Evolutionary conservation across 2,329 filamentous ascomycete genomes (phyloP).

Genomic region (Ophiocordyceps camponoti-saundersi): DNA sequence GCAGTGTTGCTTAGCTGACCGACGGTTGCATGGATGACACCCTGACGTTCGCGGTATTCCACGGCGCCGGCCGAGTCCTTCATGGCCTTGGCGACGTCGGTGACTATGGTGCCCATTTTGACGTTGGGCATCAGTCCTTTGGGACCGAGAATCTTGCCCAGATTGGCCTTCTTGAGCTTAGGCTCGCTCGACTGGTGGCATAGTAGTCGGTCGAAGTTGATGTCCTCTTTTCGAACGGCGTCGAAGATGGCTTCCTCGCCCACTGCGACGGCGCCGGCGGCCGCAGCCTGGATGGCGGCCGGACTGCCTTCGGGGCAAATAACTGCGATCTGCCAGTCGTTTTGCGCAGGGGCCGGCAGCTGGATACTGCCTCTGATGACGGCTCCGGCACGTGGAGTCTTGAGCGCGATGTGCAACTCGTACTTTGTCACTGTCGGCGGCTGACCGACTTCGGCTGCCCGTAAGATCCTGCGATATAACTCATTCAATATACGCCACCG

Average conservation of each 20-base stretch:
- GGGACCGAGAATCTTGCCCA: conserved; percentile 74
- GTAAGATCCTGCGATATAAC: conserved; percentile 54
- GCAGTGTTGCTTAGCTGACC: conserved; percentile 83
- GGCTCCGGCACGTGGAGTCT: conserved; percentile 70
- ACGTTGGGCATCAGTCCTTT: conserved; percentile 81
- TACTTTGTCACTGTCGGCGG: conserved; percentile 64
- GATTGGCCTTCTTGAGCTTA: conserved; percentile 62
- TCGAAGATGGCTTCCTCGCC: conserved; percentile 80
- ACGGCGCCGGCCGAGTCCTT: conserved; percentile 69
- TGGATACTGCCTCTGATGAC: conserved; percentile 76
- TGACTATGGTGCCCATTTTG: conserved; percentile 79
- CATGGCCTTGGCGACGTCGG: conserved; percentile 58
- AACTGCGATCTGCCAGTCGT: conserved; percentile 76
- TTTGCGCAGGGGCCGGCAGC: conserved; percentile 79
- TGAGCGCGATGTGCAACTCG: conserved; percentile 70
- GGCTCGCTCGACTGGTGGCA: conserved; percentile 66
- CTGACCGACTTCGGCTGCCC: conserved; percentile 79
- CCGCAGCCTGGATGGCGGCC: conserved; percentile 54
- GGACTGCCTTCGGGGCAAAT: conserved; percentile 72
- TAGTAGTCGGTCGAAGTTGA: conserved; percentile 79
- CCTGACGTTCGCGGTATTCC: conserved; percentile 72
- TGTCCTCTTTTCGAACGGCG: conserved; percentile 51
- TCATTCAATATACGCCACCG: not conserved
- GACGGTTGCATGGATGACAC: conserved; percentile 76
- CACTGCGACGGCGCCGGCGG: conserved; percentile 65